Base-by-base conservation (phyloP, 192 early-diverging fungal species). In the Pilaira anomala region DNA sequence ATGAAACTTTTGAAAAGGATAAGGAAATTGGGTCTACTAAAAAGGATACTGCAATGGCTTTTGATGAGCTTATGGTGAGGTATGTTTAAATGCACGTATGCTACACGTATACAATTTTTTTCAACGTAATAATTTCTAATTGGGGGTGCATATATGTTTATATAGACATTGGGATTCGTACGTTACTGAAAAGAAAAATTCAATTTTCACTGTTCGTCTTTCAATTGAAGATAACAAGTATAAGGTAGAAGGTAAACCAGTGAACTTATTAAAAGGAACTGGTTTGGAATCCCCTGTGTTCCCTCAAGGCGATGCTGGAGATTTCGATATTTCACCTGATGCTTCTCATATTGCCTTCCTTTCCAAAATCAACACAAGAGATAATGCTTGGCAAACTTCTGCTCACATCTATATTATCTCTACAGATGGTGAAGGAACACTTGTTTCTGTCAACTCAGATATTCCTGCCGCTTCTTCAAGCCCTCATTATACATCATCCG, bases 341-440 rank as follows among this genome's bases (percentile, higher is more conserved):
- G 92, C 89, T 40, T 63, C 51, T 19, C 71, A 79, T 28, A 28
- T 89, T 19, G 91, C 86, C 36, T 94, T 93, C 79, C 75, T 84
- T 1, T 78, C 91, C 59, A 90, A 90, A 71, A 76, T 80, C 18
- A 79, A 81, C 14, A 78, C 79, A 12, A 59, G 41, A 1, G 80
- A 86, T 50, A 83, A 83, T 28, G 89, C 90, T 9, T 94, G 91
- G 91, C 75, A 80, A 67, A 94, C 92, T 29, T 85, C 89, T 30
- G 79, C 81, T 49, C 79, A 83, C 53, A 79, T 94, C 28, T 93
- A 87, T 67, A 64, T 86, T 54, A 84, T 86, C 3, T 74, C 76
- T 11, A 79, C 83, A 28, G 68, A 68, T 36, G 84, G 78, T 9
- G 68, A 72, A 11, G 65, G 61, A 1, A 62, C 60, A 12, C 83